A percentile compares a stretch with the other conserved stretches of the same genome.
These are phyloP conservation scores for Metschnikowia amazonensis DNA, from an alignment of 805 yeast genomes.

Conservation along the genomic window DNA sequence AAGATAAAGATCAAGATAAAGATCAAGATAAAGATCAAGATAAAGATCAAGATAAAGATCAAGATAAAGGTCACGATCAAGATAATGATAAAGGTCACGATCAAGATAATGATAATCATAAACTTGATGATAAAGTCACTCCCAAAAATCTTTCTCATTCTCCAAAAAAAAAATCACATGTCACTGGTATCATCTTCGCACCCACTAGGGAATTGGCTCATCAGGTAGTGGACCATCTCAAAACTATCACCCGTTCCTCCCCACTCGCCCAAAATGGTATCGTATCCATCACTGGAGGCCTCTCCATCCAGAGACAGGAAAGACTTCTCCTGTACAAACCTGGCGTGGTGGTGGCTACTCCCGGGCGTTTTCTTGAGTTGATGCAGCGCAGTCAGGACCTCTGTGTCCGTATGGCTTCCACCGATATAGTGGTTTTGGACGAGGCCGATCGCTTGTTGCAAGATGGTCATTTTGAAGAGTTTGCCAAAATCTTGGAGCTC, in stretches of 20 bases:
- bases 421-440: slow-evolving; percentile 67
- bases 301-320: slow-evolving; percentile 90
- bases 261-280: slow-evolving; percentile 56
- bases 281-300: slow-evolving; percentile 87
- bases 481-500: slow-evolving; percentile 72
- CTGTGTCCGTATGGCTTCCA: slow-evolving; percentile 38
- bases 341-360: slow-evolving; percentile 86
- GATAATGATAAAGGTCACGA: too few relatives aligned
- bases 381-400: slow-evolving; percentile 56
- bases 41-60: too few relatives aligned
- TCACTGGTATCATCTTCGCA: slow-evolving; percentile 73
- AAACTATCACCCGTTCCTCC: slow-evolving; percentile 48
- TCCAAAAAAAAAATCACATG: too few relatives aligned
- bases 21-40: too few relatives aligned
- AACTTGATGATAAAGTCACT: too few relatives aligned
- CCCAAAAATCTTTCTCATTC: too few relatives aligned
- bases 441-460: slow-evolving; percentile 95
- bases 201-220: slow-evolving; percentile 97
- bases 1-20: too few relatives aligned
- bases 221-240: slow-evolving; percentile 83
- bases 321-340: slow-evolving; percentile 72
- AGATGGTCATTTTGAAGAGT: slow-evolving; percentile 94
- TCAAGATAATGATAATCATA: too few relatives aligned
- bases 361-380: slow-evolving; percentile 88
- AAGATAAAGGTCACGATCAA: too few relatives aligned